Base-by-base conservation (phyloP, 2,329 filamentous ascomycete genomes). In the Mariannaea elegans region DNA sequence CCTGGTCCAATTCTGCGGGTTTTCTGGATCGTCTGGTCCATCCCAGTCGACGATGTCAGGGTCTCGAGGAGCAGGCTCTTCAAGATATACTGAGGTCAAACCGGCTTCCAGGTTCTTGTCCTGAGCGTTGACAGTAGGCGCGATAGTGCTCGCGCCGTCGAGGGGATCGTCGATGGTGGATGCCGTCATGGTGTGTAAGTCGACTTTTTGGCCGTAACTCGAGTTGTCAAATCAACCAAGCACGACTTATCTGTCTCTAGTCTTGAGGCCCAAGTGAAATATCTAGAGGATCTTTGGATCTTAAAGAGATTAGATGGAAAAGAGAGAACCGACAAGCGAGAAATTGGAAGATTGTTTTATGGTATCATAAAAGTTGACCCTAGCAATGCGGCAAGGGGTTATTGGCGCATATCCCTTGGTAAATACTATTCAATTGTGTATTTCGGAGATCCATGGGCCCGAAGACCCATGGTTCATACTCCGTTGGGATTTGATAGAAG, bases 1-100 rank as follows among this genome's bases (percentile, higher is more conserved):
- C 4, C 54, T 58, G 3, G 79, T 66, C 86, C 87, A 90, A 70
- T 90, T 90, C 63, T 83, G 73, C 0, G 88, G 87, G 58, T 89
- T 87, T 32, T 79, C 73, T 1, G 82, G 82, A 54, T 88, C 86
- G 54, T 84, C 73, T 0, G 82, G 80, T 0, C 83, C 81, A 63
- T 89, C 84, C 84, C 86, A 90, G 58, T 81, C 82, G 12, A 90
- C 82, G 12, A 86, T 73, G 60, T 71, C 56, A 47, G 62, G 64
- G 38, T 70, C 64, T 29, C 51, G 57, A 19, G 59, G 52, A 45
- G 38, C 13, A 41, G 55, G n/a, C 6, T 67, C 65, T 9, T 71
- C 61, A 18, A 66, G 36, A 16, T 67, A 62, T 8, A 66, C 56
- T 8, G 68, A 68, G n/a, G 58, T 57, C 12, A 62, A 65, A 16